Base-by-base conservation (phyloP, 1,284 basidiomycete genomes). In the Fomes fomentarius region DNA sequence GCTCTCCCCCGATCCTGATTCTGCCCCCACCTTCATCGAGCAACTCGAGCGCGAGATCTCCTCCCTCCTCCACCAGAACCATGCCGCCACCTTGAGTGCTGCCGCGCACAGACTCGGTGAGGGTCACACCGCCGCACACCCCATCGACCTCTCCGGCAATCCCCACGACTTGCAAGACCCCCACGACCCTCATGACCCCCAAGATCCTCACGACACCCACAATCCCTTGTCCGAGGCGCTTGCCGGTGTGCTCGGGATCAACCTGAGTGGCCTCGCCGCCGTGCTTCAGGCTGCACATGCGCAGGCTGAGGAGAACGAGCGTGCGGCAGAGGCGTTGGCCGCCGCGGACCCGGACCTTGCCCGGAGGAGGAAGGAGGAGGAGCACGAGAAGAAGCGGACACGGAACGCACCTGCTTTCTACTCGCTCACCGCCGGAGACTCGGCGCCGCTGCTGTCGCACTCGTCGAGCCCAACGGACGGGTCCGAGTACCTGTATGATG, bases 21-120 rank as follows among this genome's bases (percentile, higher is more conserved):
- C 54, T 4, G 63, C 47, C 67, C 79, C 44, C 79, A 81, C 64
- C 76, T 67, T 61, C 54, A 60, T 83, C n/a, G 87, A 88, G 61
- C 79, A 86, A 67, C 78, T 91, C 9, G 88, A 89, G 66, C 84
- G 82, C 61, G 87, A 91, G 72, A 84, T 91, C 54, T 81, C 84
- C 17, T 81, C 77, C 33, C 72, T 91, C 7, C 76, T 91, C 26
- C 82, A 83, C 63, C 86, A 89, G 71, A 87, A 86, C 62, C 80
- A 84, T 25, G 82, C 82, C 17, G 79, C 83, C 22, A 82, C 83
- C 41, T 67, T 87, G 2, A 81, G 68, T 60, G 83, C 84, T 39
- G 82, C 85, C 33, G 76, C 48, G 70, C 69, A 55, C 64, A 52
- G 46, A 26, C 25, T 51, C 24, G 40, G 46, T 15, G 52, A 60